Conservation (phyloP, 2,329 filamentous ascomycete genomes). For the Sarocladium kiliense region DNA sequence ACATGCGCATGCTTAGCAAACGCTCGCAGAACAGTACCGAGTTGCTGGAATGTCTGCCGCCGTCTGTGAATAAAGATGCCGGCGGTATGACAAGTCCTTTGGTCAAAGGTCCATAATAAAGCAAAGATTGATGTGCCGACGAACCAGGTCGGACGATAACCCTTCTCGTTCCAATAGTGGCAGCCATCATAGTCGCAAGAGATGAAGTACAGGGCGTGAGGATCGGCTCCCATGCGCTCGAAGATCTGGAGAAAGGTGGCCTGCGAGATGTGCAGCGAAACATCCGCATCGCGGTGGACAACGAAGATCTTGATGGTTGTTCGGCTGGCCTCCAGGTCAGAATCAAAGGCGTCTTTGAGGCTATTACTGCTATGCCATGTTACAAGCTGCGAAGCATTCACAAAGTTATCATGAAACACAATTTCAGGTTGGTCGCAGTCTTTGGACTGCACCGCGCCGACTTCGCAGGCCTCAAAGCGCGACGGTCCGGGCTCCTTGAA, state of each 20-base stretch:
- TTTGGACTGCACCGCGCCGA: not conserved
- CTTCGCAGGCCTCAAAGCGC: not conserved
- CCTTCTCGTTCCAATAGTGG: constrained; percentile 1
- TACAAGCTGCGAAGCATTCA: not conserved
- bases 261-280: not conserved
- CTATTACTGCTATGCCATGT: not conserved
- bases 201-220: constrained; percentile 1
- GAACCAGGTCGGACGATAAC: not conserved
- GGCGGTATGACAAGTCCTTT: not conserved
- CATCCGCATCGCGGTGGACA: not conserved
- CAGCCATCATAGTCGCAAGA: not conserved
- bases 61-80: constrained; percentile 1
- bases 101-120: not conserved
- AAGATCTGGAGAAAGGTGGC: not conserved
- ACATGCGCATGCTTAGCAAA: not conserved
- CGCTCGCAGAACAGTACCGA: not conserved
- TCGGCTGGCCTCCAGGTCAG: not conserved
- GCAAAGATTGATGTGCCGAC: not conserved
- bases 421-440: not conserved
- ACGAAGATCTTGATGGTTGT: constrained; percentile 4
- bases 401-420: not conserved
- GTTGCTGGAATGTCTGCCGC: not conserved
- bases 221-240: not conserved
- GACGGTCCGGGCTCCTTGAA: not conserved
- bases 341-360: not conserved